Evolutionary conservation across 1,284 basidiomycete species (phyloP), one percentile per base, ranked within the genome.

Genomic region (Phellopilus nigrolimitatus): DNA sequence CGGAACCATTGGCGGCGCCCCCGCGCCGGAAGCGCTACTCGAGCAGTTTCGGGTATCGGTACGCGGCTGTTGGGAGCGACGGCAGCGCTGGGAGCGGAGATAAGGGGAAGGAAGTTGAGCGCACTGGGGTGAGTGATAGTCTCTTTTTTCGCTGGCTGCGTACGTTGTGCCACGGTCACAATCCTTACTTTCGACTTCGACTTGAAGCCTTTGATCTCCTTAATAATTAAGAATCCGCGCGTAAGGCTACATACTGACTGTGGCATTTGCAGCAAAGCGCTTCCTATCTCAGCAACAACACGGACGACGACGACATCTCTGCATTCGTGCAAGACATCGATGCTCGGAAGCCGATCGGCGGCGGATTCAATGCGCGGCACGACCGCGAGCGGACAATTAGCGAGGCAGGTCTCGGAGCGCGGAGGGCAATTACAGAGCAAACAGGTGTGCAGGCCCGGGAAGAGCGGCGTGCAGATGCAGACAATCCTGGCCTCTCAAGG

Each of bases 301-400:
- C 76, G 10, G 84, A 88, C 54, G 84, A 88, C 59, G 85, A 87
- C 59, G 86, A 88, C 45, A 79, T 89, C 24, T 84, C 82, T 3
- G 71, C 76, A 12, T 88, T 88, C 60, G 80, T 89, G 33, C 80
- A 84, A 60, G 82, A 86, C 47, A 87, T 88, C 41, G 84, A 85
- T 57, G 65, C 74, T 22, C 71, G 82, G 15, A 81, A 80, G 59
- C 86, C 84, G 1, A 68, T 88, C n/a, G 49, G 49, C 1, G 56
- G 49, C n/a, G 56, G 36, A 10, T 38, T 49, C 36, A 46, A 33
- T 28, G 15, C 21, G 12, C 31, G 41, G 19, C 53, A 50, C 25
- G 48, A 49, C n/a, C 49, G 53, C 13, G 53, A 56, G 22, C 51
- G 54, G 41, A 51, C 48, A 40, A 28, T 55, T 17, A 53, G 55